Base-by-base conservation (phyloP, 2,329 filamentous ascomycete species). In the Dactylellina sp. region DNA sequence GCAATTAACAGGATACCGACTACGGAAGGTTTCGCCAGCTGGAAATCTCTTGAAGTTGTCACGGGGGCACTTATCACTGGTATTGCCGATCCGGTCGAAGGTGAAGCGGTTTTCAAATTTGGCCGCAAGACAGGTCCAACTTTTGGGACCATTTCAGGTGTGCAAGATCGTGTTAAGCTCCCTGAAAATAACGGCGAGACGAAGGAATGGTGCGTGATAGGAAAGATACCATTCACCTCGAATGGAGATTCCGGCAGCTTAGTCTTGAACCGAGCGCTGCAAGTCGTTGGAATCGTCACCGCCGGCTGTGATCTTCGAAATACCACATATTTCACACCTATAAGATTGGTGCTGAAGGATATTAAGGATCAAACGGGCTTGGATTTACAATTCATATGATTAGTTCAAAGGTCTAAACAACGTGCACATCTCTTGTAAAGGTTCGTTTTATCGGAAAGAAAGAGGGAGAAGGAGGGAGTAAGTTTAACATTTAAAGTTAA, bases 41-140 rank as follows among this genome's bases (percentile, higher is more conserved):
- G 53, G 40, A 28, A 59, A 12, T 28, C 28, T 16, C 53, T 59
- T 55, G 50, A 20, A 39, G 50, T 7, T 20, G 28, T 37, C 2
- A n/a, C 22, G 14, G 16, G 7, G 12, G 20, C 20, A 22, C 20
- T 9, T 7, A 59, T 59, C 37, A 59, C 60, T 4, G 62, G 52
- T n/a, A 66, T 57, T n/a, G 44, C 52, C 11, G 62, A 66, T 20
- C 62, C 62, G 20, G 42, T 66, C 25, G 28, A 66, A 20, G 18
- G 40, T n/a, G 42, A 50, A 42, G 53, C 16, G 6, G 42, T 37
- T 22, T 50, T 66, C 42, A 50, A 59, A 59, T 35, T 49, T 25
- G 62, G 62, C n/a, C 42, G 52, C 20, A 50, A 16, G 11, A 66
- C 52, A 0, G 32, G 52, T 22, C n/a, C 40, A 22, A 66, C 53